These are phyloP conservation scores for Pichia exigua DNA, from an alignment of 805 yeast species.

Conservation along the genomic window DNA sequence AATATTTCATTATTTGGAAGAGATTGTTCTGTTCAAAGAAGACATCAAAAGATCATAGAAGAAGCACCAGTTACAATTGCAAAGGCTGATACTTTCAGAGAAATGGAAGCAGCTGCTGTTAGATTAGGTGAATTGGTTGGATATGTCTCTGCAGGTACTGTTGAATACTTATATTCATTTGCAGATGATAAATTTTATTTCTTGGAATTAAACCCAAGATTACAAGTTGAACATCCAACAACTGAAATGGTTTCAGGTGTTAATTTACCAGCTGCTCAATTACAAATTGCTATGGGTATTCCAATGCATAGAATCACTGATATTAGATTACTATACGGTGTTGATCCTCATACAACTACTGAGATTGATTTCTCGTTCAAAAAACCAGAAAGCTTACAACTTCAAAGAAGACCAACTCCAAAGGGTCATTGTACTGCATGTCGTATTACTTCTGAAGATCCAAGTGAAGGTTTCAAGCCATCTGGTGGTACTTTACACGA, in stretches of 20 bases:
- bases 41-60: conserved; percentile 98
- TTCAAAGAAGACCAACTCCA: conserved; percentile 90
- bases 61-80: conserved; percentile 99
- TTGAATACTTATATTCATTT: conserved; percentile 92
- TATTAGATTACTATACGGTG: conserved; percentile 88
- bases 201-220: conserved; percentile 93
- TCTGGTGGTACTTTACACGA: conserved; percentile 96
- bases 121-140: conserved; percentile 96
- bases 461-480: conserved; percentile 98
- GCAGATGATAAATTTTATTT: conserved; percentile 93
- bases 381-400: conserved; percentile 57
- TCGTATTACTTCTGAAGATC: conserved; percentile 98
- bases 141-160: conserved; percentile 98
- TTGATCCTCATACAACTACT: conserved; percentile 88
- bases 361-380: conserved; percentile 87
- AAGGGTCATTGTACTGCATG: conserved; percentile 99
- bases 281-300: conserved; percentile 99
- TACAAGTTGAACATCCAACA: conserved; percentile 99
- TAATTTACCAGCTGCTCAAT: conserved; percentile 95
- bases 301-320: conserved; percentile 94
- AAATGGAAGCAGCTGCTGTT: conserved; percentile 97
- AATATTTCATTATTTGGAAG: conserved; percentile 96
- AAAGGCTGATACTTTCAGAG: conserved; percentile 69
- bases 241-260: conserved; percentile 99
- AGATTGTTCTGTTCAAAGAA: conserved; percentile 99